Evolutionary conservation across 2,329 filamentous ascomycete species (phyloP), one percentile per base, ranked within the genome.

Genomic region (Fusarium euwallaceae): DNA sequence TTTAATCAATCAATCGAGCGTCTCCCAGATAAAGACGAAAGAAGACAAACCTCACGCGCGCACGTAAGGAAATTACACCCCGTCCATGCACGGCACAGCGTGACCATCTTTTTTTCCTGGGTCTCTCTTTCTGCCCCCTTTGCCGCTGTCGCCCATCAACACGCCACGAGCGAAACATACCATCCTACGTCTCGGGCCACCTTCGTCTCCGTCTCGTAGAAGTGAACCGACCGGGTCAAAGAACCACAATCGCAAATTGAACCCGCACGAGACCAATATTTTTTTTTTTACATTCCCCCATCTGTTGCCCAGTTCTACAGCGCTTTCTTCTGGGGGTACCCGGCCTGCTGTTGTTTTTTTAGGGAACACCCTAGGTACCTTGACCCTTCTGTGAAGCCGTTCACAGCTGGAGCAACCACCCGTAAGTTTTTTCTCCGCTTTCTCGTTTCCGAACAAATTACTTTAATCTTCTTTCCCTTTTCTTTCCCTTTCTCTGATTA

Each of bases 41-140:
- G 24, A 29, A 29, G 24, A 53, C 48, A 65, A 34, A 34, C 56
- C 58, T 53, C 37, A 69, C 61, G 39, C 59, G 14, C 27, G n/a
- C 27, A 32, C 32, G 9, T 43, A 68, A 27, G 72, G 72, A 74
- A 74, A 74, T 74, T 75, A 70, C 72, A 66, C 62, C 43, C 43
- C 45, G 72, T 63, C 72, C 65, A 73, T 70, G 72, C 72, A 45
- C 72, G 51, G 69, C 55, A 51, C 72, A 75, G 64, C 61, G 69
- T 75, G 73, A 75, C 73, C 72, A 65, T 41, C 43, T 29, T 60
- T 22, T 48, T 61, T 29, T 34, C 27, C 20, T 45, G 41, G 41
- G 10, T 20, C 56, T 45, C 43, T 17, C 43, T 48, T 12, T 24
- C 43, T 17, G 45, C 22, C 29, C 43, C 43, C 43, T 48, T 48